Evolutionary conservation across 2,329 filamentous ascomycete species (phyloP).

Genomic region (Aspergillus sp.): DNA sequence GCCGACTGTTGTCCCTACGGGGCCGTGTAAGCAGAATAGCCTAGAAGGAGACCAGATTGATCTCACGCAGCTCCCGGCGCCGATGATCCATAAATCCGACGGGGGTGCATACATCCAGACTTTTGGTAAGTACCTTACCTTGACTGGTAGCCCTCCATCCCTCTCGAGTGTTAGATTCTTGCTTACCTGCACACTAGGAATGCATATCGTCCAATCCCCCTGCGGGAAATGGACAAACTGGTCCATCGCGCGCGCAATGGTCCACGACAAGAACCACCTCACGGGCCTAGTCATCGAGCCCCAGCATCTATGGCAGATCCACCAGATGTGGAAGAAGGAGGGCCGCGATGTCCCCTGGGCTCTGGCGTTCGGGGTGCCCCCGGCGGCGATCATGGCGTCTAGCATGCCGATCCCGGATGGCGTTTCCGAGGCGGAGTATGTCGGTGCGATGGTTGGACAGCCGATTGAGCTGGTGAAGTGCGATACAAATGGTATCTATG

Average conservation of each 20-base stretch:
- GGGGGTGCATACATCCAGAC: conserved; percentile 55
- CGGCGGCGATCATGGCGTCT: conserved; percentile 50
- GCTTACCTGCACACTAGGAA: conserved; percentile 28
- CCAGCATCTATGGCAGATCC: conserved; percentile 50
- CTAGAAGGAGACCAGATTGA: conserved; percentile 44
- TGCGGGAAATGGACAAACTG: conserved; percentile 48
- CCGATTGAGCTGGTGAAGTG: conserved; percentile 53
- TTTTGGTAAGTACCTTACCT: conserved; percentile 21
- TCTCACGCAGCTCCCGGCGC: conserved; percentile 43
- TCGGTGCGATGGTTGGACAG: conserved; percentile 48
- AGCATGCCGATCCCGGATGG: conserved; percentile 53
- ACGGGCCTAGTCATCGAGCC: conserved; percentile 44
- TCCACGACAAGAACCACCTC: conserved; percentile 45
- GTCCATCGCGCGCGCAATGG: conserved; percentile 46
- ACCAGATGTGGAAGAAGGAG: conserved; percentile 47
- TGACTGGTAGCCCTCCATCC: too few species aligned
- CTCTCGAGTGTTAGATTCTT: too few species aligned
- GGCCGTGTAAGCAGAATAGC: conserved; percentile 46
- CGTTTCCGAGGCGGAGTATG: conserved; percentile 50
- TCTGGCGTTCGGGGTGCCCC: conserved; percentile 50
- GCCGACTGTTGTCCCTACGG: conserved; percentile 35
- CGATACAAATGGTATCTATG: conserved; percentile 50
- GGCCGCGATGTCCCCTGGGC: conserved; percentile 51
- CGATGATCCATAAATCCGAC: conserved; percentile 46
- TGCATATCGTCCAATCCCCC: conserved; percentile 49